Conservation (phyloP, 2,329 filamentous ascomycete genomes). For the Aspergillus piperis region DNA sequence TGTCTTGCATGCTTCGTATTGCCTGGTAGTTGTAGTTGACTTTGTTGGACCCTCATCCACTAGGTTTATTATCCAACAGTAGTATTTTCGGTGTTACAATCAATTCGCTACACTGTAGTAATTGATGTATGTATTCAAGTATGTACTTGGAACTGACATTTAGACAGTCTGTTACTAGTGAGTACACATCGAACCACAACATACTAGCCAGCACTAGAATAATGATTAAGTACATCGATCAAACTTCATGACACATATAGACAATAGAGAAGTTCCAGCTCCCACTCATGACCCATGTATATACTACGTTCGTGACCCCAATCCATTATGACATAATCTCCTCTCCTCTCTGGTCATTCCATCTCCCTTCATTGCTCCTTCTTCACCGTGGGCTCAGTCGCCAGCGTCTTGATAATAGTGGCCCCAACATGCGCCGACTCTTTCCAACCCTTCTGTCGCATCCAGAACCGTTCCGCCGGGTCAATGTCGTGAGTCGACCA, state of each 20-base stretch:
- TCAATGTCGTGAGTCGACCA: slow-evolving; percentile 37
- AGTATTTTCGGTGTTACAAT: no score
- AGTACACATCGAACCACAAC: background rate
- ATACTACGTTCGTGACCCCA: background rate
- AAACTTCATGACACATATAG: background rate
- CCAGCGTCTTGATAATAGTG: slow-evolving; percentile 42
- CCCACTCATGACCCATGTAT: background rate
- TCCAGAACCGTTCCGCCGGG: slow-evolving; percentile 46
- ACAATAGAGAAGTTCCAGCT: background rate
- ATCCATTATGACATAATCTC: background rate
- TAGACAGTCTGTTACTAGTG: no score
- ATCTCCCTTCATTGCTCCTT: slow-evolving; percentile 34
- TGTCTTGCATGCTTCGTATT: no score
- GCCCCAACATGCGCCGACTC: slow-evolving; percentile 44
- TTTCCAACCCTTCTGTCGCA: slow-evolving; percentile 46
- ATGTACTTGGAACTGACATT: background rate
- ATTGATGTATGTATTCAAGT: background rate
- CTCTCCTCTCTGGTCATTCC: background rate
- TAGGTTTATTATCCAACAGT: no score
- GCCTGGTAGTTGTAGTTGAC: no score
- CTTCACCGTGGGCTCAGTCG: slow-evolving; percentile 29
- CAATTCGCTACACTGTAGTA: accelerated
- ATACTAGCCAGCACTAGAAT: background rate
- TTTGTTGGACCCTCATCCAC: no score
- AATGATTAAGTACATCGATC: no score